These are phyloP conservation scores for Diphasiastrum complanatum DNA, from an alignment of 83 land plant genomes.

Conservation along the genomic window DNA sequence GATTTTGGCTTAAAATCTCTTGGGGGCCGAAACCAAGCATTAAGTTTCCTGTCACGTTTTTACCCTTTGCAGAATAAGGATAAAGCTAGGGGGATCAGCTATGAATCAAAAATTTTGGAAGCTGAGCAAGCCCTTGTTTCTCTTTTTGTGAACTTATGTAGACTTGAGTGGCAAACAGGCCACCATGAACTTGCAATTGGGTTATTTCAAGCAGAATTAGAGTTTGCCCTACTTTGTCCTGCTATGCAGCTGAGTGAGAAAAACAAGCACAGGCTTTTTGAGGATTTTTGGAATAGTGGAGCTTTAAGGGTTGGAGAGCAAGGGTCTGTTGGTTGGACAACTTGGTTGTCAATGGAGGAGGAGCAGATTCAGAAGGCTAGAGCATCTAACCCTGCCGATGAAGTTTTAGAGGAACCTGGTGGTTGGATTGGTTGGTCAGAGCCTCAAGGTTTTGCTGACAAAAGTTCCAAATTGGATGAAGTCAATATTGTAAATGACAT, in stretches of 20 bases:
- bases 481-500: constrained; percentile 6
- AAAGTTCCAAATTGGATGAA: not conserved
- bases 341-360: constrained; percentile 85
- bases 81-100: no score
- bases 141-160: constrained; percentile 71
- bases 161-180: constrained; percentile 96
- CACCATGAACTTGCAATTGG: constrained; percentile 85
- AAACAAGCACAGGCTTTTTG: constrained; percentile 77
- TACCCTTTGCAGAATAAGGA: no score
- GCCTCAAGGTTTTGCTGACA: constrained; percentile 17
- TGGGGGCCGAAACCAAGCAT: no score
- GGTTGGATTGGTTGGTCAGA: constrained; percentile 97
- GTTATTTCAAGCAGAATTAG: constrained; percentile 80
- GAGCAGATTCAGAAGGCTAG: constrained; percentile 33
- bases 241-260: constrained; percentile 49
- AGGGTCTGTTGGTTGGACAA: constrained; percentile 85
- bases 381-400: constrained; percentile 30
- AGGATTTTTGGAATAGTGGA: constrained; percentile 84
- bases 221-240: constrained; percentile 80
- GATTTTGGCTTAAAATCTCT: no score
- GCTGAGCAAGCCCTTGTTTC: constrained; percentile 71
- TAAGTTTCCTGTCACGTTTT: no score
- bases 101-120: constrained; percentile 34
- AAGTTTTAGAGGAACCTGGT: constrained; percentile 26
- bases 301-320: constrained; percentile 84